Base-by-base conservation (phyloP, 345 rosid species). In the Hibiscus syriacus region DNA sequence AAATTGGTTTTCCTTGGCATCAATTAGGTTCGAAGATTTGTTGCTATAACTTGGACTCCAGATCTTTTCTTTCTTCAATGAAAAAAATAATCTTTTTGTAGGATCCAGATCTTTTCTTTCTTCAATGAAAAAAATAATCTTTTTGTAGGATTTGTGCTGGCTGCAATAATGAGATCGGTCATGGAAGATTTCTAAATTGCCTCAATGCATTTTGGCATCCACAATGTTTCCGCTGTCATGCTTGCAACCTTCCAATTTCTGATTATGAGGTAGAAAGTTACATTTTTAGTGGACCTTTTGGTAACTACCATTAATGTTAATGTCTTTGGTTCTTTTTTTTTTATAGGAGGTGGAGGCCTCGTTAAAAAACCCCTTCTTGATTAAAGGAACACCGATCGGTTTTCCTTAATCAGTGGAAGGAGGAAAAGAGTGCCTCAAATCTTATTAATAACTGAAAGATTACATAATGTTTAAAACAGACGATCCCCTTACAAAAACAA, bases 171-270 rank as follows among this genome's bases (percentile, higher is more conserved):
- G 97, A 88, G 77, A 95, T 95, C 54, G 99, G 97, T 61, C 92
- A 81, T 66, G 99, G 99, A 59, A 82, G 92, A 65, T 92, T 69
- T 70, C 78, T 92, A 55, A 95, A 85, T 79, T 95, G 97, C 80
- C 82, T 92, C 66, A 85, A 81, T 68, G 78, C 85, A 69, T 76
- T 84, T 68, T 92, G 99, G 99, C 99, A 95, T 82, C 97, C 98
- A 34, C 86, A 86, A 79, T 95, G 99, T 76, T 92, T 95, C 79
- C 76, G 87, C 23, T 95, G 99, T 81, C 70, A 77, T 72, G 87
- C 83, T 67, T 95, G 99, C 76, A 86, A 80, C 66, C 82, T 70
- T 32, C 97, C 98, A 5, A 95, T 95, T 65, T 77, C 90, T 60
- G 99, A 95, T 81, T 84, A 76, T 62, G 97, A 92, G 98, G 99